Conservation (phyloP, 1,284 basidiomycete genomes). For the Leccinum griseonigrum region DNA sequence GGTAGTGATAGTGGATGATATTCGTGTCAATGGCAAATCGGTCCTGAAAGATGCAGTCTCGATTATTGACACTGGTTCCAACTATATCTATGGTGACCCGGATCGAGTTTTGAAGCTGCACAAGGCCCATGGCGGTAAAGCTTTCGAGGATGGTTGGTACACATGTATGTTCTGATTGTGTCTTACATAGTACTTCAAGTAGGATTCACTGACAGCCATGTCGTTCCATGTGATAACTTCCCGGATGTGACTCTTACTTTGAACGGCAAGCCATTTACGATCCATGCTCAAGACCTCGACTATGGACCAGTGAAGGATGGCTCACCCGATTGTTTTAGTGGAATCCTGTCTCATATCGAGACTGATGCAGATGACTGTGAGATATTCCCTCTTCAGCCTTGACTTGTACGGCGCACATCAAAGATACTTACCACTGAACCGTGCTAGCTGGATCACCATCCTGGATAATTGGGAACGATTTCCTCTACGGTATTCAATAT, state of each 20-base stretch:
- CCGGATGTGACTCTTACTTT: not conserved
- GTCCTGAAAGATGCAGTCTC: not conserved
- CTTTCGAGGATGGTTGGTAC: not conserved
- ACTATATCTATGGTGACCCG: not conserved
- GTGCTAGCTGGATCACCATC: not conserved
- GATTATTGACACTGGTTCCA: not conserved
- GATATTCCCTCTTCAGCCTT: not conserved
- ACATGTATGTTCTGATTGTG: not conserved
- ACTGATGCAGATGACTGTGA: not conserved
- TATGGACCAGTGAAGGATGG: not conserved
- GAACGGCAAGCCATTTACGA: not conserved
- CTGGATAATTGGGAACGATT: not conserved
- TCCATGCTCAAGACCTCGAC: rapidly evolving
- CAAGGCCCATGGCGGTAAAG: not conserved
- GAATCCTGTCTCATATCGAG: not conserved
- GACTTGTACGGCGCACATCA: not conserved
- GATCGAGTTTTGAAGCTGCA: not conserved
- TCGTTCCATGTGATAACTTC: not conserved
- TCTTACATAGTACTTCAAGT: not conserved
- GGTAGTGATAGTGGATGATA: not conserved
- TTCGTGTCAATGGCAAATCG: not conserved
- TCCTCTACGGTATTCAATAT: not conserved
- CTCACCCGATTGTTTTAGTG: not conserved
- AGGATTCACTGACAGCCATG: not conserved
- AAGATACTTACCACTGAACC: not conserved